Evolutionary conservation across 148 eudicot species (phyloP), one percentile per base, ranked within the genome.

Genomic region (Polygonum maritimum): DNA sequence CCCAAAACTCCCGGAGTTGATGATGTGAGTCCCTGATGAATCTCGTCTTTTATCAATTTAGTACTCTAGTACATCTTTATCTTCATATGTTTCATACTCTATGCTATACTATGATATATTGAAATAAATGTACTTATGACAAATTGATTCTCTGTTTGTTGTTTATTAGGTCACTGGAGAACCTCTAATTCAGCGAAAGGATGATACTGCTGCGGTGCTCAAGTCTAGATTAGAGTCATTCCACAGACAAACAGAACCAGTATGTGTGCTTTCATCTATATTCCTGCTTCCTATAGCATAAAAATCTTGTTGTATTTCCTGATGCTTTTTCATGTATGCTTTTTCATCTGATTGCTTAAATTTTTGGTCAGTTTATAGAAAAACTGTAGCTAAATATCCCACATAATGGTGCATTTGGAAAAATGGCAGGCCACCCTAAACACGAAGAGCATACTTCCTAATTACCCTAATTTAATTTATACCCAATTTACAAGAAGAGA

Each of bases 121-220:
- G n/a, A 35, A 35, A 35, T 36, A 65, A 14, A 3, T 35, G 71
- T 40, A 33, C 14, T 51, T 51, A 16, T 7, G 12, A 45, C 69
- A 11, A 67, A 48, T 60, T 44, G 18, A 58, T 38, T 51, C 22
- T 57, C 47, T 44, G n/a, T 44, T 76, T 60, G 48, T 41, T 80
- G 19, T 79, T 60, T 15, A 85, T 22, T 74, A 94, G 98, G 92
- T 92, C 74, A 87, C 98, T 51, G 98, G 98, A 57, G 98, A 94
- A 80, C 92, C 97, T 80, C 80, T 94, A 75, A 90, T 90, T 83
- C 98, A 94, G 89, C 92, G 96, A 22, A 92, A 90, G 82, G 98
- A 94, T 87, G 98, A 94, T 75, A 94, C 95, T 36, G 87, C 97
- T 77, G 88, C 88, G 71, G 98, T 89, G 80, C 89, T 94, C 57